Conservation (phyloP, 2,329 filamentous ascomycete species). For the Colletotrichum siamense region DNA sequence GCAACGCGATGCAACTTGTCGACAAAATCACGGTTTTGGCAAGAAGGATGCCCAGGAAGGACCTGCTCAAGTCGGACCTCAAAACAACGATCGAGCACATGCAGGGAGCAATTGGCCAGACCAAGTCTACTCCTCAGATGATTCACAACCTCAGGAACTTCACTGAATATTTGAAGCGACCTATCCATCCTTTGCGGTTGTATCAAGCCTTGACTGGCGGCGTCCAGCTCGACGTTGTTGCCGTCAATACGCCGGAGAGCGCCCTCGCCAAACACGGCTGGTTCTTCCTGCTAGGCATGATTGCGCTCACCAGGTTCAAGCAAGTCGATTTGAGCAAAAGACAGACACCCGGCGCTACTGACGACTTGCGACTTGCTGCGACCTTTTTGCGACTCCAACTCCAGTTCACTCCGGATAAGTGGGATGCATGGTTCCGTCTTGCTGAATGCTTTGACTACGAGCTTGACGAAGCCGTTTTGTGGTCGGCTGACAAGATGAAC, state of each 20-base stretch:
- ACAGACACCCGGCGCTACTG: conserved; percentile 78
- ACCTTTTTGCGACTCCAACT: conserved; percentile 82
- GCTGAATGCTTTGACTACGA: conserved; percentile 89
- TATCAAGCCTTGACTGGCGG: conserved; percentile 83
- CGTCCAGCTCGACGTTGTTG: conserved; percentile 74
- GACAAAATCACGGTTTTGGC: conserved; percentile 85
- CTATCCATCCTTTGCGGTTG: conserved; percentile 81
- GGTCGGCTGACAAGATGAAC: conserved; percentile 92
- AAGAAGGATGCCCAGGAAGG: conserved; percentile 85
- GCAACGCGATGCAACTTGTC: conserved; percentile 80
- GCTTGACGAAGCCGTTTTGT: conserved; percentile 84
- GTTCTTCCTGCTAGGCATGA: conserved; percentile 91
- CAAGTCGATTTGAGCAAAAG: conserved; percentile 74
- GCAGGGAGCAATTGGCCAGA: conserved; percentile 81
- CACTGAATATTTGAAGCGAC: conserved; percentile 79
- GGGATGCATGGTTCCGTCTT: conserved; percentile 91
- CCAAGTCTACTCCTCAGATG: conserved; percentile 80
- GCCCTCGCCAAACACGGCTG: conserved; percentile 81
- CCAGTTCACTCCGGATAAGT: conserved; percentile 80
- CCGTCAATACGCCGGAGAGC: conserved; percentile 72
- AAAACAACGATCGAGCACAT: conserved; percentile 92
- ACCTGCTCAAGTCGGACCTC: conserved; percentile 88
- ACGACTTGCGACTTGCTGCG: conserved; percentile 82
- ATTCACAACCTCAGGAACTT: conserved; percentile 88
- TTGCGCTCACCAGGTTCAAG: conserved; percentile 85